Conservation (phyloP, 2,329 filamentous ascomycete genomes). For the Blastomyces silverae region DNA sequence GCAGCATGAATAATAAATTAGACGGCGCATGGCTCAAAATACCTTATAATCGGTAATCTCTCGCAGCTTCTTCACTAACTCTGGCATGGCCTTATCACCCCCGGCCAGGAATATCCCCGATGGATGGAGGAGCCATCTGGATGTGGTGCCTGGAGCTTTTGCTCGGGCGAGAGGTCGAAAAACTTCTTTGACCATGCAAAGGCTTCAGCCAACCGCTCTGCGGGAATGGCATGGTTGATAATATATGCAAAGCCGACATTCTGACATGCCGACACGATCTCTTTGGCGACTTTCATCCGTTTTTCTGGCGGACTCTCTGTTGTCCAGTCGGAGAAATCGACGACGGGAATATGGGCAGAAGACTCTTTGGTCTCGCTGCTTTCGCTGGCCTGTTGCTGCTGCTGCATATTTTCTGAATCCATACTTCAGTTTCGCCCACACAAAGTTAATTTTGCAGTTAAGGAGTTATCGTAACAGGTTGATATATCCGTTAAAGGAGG, state of each 20-base stretch:
- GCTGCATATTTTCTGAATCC: slow-evolving; percentile 2
- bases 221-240: slow-evolving; percentile 43
- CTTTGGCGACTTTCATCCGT: slow-evolving; percentile 32
- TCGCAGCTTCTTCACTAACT: slow-evolving; percentile 39
- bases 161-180: slow-evolving; percentile 41
- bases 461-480: neutral
- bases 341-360: slow-evolving; percentile 30
- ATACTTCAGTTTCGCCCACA: neutral
- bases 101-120: slow-evolving; percentile 52
- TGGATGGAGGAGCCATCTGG: slow-evolving; percentile 46
- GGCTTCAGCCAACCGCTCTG: slow-evolving; percentile 37
- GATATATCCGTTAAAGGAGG: neutral
- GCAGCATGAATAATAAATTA: neutral
- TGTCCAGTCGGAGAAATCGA: slow-evolving; percentile 38
- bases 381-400: neutral
- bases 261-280: slow-evolving; percentile 40
- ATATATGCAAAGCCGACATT: slow-evolving; percentile 47
- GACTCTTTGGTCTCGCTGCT: neutral
- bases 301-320: slow-evolving; percentile 25
- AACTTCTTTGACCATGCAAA: slow-evolving; percentile 41
- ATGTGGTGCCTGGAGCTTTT: slow-evolving; percentile 47
- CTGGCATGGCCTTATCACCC: slow-evolving; percentile 40
- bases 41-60: slow-evolving; percentile 50
- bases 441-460: neutral
- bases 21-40: slow-evolving; percentile 16